Evolutionary conservation across 2,329 filamentous ascomycete genomes (phyloP), one percentile per base, ranked within the genome.

Genomic region (Xylariaceae sp.): DNA sequence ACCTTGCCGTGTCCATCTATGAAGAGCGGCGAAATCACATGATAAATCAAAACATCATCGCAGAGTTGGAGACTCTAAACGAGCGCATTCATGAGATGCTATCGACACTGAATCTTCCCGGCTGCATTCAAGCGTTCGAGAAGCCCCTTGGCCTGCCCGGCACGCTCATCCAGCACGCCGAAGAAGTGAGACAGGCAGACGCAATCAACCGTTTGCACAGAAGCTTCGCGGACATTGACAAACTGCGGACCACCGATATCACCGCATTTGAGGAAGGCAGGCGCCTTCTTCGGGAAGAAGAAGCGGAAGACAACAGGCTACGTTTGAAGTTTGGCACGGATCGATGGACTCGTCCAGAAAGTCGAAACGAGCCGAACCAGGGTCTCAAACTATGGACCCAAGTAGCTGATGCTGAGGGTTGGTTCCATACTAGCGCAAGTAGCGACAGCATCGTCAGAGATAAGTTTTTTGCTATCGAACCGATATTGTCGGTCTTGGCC

Each of bases 1-100:
- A 99, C 69, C 84, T 97, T 53, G 94, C 94, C 6, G 90, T 92
- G 1, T 96, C 91, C 52, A 96, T 97, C 39, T 99, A 99, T 70
- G 92, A 92, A 57, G 92, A 97, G 71, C 84, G 92, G 11, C 83
- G 92, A 59, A 92, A 99, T 72, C 84, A 92, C n/a, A 78, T 96
- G 59, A 88, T 99, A 49, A 96, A 94, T 70, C 89, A 90, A 65
- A 89, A 85, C 54, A 90, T 97, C 37, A 88, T 97, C 53, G 86
- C 88, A 30, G 88, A 95, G 69, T 78, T 97, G 3, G 92, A 97
- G 67, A 81, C 79, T 0, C 81, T 97, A 66, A 96, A 90, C 0
- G 85, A 88, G 60, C 85, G 87, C 63, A 80, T 97, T 0, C 89
- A 96, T 68, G 87, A 90, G 66, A 77, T 92, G 0, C 77, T 97